Base-by-base conservation (phyloP, 495 filamentous ascomycete genomes). In the Talaromyces trachyspermus region DNA sequence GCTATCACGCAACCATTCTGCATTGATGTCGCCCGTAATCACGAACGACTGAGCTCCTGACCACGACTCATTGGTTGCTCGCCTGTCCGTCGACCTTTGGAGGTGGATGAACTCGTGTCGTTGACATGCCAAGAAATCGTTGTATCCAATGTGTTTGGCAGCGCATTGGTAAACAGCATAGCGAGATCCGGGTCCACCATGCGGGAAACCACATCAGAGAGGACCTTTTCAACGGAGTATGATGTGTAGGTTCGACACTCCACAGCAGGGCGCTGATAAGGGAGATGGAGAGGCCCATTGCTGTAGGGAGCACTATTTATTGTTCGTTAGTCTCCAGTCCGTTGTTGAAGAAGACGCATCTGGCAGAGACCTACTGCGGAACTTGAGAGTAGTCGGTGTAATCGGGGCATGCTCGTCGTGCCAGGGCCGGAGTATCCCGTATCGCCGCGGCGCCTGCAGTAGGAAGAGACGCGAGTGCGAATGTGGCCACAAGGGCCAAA, bases 21-120 rank as follows among this genome's bases (percentile, higher is more conserved):
- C 92, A 56, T 96, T 85, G 60, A 99, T 99, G 57, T 99, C 92
- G n/a, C 91, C 91, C 0, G 92, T 99, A 38, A 99, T 94, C 51
- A 99, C 85, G 63, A 99, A 99, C 27, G 82, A 89, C 61, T 97
- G 91, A 1, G 84, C 65, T 0, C 89, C 90, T 48, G 84, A 74
- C 89, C 89, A 95, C 49, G 77, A 71, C 2, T 76, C 74, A 22
- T 70, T 67, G 18, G 80, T 78, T n/a, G 60, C 70, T 59, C 56
- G 63, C 35, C 43, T 63, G 53, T 58, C 71, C 41, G 64, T 58
- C 26, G 50, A 60, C 29, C 56, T 56, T 9, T 51, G 17, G 48
- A 24, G 10, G 47, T 24, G 14, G 12, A 9, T 7, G 43, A 49
- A 1, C 57, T 52, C 10, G 59, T 50, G 1, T 69, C 77, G 52